Evolutionary conservation across 2,329 filamentous ascomycete species (phyloP), one percentile per base, ranked within the genome.

Genomic region (Akanthomyces lecanii): DNA sequence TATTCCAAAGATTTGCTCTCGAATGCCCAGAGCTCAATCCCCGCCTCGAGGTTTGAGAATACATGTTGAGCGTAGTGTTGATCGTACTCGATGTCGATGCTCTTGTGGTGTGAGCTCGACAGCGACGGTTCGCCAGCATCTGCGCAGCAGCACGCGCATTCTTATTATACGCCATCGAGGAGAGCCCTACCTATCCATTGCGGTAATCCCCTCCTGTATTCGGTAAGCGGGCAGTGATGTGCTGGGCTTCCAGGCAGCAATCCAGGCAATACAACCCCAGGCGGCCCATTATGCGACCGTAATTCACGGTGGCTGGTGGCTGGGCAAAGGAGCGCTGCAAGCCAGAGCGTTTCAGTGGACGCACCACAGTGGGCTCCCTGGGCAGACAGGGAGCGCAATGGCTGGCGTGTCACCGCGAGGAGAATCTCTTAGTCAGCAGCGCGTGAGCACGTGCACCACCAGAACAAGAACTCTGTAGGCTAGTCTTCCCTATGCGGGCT

Each of bases 351-450:
- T 57, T 57, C 42, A 45, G 54, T 47, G 54, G 54, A 44, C 18
- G 16, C 18, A 14, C 16, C 36, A 23, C 57, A 52, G 30, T 47
- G 25, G 18, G 28, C 28, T 36, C 21, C 21, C 21, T 11, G 33
- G 33, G 30, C 36, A 44, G 36, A 12, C 4, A 5, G 53, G 14
- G 10, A 33, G 23, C 23, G n/a, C 38, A 28, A 25, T 30, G 47
- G 25, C 33, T 28, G 47, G 47, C 55, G 55, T 25, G 33, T 36
- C 8, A 28, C 21, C 51, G 18, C 3, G 23, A 7, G n/a, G 23
- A 11, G 42, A 4, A 1, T 3, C 33, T 68, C 72, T 77, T 74
- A 77, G 74, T 77, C 75, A 77, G 67, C 55, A 12, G 64, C 71
- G 67, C 72, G 70, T 67, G 63, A 64, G 71, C 74, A 76, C 72